Conservation (phyloP, 2,329 filamentous ascomycete genomes). For the Hirsutella rhossiliensis region DNA sequence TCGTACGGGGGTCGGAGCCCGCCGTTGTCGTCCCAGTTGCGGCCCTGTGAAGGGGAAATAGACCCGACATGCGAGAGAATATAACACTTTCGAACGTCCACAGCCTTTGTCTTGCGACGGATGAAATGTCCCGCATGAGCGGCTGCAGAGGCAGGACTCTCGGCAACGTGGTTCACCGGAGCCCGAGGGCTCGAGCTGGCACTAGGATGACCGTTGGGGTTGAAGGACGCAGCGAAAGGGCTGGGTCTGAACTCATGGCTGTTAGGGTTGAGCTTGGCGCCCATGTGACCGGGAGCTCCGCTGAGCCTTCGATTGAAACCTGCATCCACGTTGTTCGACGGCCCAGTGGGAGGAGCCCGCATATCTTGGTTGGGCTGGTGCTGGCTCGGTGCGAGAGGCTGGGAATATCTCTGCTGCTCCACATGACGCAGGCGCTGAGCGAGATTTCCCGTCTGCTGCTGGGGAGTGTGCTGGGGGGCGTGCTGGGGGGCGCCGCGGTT, state of each 20-base stretch:
- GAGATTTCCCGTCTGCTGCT: slow-evolving; percentile 32
- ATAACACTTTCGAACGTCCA: slow-evolving; percentile 58
- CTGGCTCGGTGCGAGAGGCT: slow-evolving; percentile 28
- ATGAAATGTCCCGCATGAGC: slow-evolving; percentile 36
- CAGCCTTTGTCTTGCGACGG: slow-evolving; percentile 57
- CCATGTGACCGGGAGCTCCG: slow-evolving; percentile 37
- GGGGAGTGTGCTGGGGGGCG: slow-evolving; percentile 15
- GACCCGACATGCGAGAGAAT: slow-evolving; percentile 43
- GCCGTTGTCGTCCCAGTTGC: slow-evolving; percentile 62
- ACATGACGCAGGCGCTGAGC: slow-evolving; percentile 37
- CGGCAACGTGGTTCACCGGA: slow-evolving; percentile 36
- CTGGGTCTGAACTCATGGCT: slow-evolving; percentile 77
- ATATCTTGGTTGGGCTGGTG: slow-evolving; percentile 49
- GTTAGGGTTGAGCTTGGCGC: slow-evolving; percentile 50
- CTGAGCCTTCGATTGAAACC: slow-evolving; percentile 41
- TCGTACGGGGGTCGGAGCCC: slow-evolving; percentile 78
- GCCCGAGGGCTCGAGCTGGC: slow-evolving; percentile 61
- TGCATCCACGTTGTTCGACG: slow-evolving; percentile 44
- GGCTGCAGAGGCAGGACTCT: slow-evolving; percentile 12
- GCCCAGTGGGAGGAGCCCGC: slow-evolving; percentile 63
- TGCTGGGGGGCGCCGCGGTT: slow-evolving; percentile 33
- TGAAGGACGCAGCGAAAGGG: slow-evolving; percentile 70
- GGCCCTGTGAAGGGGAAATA: slow-evolving; percentile 36
- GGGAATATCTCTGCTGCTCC: slow-evolving; percentile 39
- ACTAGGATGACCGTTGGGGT: slow-evolving; percentile 54